Conservation (phyloP, 768 basidiomycete species). For the Termitomyces sp. region DNA sequence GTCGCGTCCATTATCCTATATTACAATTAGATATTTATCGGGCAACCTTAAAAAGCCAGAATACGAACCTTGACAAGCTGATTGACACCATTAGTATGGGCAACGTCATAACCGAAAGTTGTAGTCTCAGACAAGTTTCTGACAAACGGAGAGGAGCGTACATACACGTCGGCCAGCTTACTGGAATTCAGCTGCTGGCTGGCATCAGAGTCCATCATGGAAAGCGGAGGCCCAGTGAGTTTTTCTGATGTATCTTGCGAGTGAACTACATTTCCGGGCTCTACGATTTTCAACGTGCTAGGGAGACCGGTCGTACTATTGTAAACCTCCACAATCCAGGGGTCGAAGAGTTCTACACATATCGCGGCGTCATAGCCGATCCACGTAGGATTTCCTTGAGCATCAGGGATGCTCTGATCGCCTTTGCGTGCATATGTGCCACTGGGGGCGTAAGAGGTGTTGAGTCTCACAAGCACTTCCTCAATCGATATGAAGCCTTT, state of each 20-base stretch:
- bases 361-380: constrained; percentile 38
- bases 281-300: constrained; percentile 27
- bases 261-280: constrained; percentile 23
- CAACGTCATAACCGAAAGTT: constrained; percentile 22
- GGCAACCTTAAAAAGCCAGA: too few relatives aligned
- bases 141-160: neutral
- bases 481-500: constrained; percentile 32
- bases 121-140: neutral
- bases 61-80: constrained; percentile 28
- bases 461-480: constrained; percentile 31
- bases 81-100: constrained; percentile 36
- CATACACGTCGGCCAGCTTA: constrained; percentile 21
- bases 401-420: constrained; percentile 16
- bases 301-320: constrained; percentile 31
- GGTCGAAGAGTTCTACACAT: constrained; percentile 37
- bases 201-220: constrained; percentile 15
- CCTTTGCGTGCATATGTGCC: constrained; percentile 25
- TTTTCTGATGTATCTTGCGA: constrained; percentile 18
- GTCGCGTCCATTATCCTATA: constrained; percentile 37
- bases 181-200: constrained; percentile 26
- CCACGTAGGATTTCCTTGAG: constrained; percentile 23
- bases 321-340: constrained; percentile 36
- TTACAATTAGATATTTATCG: too few relatives aligned
- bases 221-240: constrained; percentile 14
- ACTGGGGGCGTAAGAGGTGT: constrained; percentile 28